A percentile compares a stretch with the other conserved stretches of the same genome.
These are phyloP conservation scores for Ceratobasidium papillatum DNA, from an alignment of 1,284 basidiomycete genomes.

Conservation along the genomic window DNA sequence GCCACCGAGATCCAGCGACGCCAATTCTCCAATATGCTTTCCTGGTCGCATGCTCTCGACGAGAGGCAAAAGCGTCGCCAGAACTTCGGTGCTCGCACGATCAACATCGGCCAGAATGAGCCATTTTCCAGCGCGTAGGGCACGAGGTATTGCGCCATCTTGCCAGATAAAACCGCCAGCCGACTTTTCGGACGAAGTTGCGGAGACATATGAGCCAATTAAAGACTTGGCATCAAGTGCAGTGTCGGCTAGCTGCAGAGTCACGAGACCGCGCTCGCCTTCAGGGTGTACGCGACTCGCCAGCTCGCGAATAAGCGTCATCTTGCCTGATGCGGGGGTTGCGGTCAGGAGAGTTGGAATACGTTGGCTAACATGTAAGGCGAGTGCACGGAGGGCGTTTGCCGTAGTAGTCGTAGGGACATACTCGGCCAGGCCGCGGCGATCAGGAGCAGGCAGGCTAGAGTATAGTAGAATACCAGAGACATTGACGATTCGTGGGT, in stretches of 20 bases:
- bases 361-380: slow-evolving; percentile 70
- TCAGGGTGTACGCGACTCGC: slow-evolving; percentile 71
- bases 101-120: slow-evolving; percentile 95
- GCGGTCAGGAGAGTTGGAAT: slow-evolving; percentile 88
- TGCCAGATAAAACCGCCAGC: slow-evolving; percentile 93
- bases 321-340: slow-evolving; percentile 90
- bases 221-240: slow-evolving; percentile 94
- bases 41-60: slow-evolving; percentile 79
- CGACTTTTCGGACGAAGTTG: slow-evolving; percentile 68
- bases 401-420: slow-evolving; percentile 66
- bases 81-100: slow-evolving; percentile 83
- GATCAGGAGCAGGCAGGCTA: slow-evolving; percentile 47
- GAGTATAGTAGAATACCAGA: slow-evolving; percentile 71
- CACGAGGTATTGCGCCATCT: slow-evolving; percentile 91
- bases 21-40: slow-evolving; percentile 80
- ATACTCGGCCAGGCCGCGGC: slow-evolving; percentile 62
- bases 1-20: slow-evolving; percentile 73
- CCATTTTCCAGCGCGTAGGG: slow-evolving; percentile 93
- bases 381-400: slow-evolving; percentile 68
- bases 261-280: slow-evolving; percentile 62
- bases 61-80: slow-evolving; percentile 84
- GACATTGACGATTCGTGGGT: slow-evolving; percentile 65
- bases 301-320: slow-evolving; percentile 81
- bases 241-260: slow-evolving; percentile 91
- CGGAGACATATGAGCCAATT: slow-evolving; percentile 93